Conservation (phyloP, 306 rosid species). For the Rosa lucieae region DNA sequence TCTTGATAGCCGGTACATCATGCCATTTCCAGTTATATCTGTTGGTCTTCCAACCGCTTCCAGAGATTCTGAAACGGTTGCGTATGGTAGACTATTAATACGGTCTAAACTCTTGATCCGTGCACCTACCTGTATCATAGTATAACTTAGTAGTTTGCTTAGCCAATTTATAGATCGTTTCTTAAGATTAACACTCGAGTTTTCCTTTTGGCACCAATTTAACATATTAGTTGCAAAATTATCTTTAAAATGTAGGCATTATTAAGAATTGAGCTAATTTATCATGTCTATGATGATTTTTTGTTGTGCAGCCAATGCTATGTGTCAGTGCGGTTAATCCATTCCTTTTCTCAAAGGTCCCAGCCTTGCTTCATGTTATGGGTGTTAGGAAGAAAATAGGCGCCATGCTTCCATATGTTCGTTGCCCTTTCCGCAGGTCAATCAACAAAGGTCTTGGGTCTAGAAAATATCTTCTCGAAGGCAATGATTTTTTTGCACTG, state of each 20-base stretch:
- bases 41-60: neutral
- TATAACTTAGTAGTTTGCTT: neutral
- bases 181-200: neutral
- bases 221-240: neutral
- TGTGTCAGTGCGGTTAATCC: constrained; percentile 99
- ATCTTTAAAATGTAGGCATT: neutral
- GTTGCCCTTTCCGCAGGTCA: constrained; percentile 78
- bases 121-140: neutral
- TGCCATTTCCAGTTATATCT: constrained; percentile 1
- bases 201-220: neutral
- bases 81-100: neutral
- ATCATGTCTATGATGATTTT: constrained; percentile 27
- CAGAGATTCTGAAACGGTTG: neutral
- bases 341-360: constrained; percentile 91
- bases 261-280: neutral
- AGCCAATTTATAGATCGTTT: neutral
- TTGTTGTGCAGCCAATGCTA: constrained; percentile 95
- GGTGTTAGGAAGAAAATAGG: constrained; percentile 82
- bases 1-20: neutral
- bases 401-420: constrained; percentile 77
- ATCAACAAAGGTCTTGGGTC: constrained; percentile 82
- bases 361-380: constrained; percentile 82
- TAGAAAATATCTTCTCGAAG: constrained; percentile 84
- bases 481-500: constrained; percentile 94
- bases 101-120: neutral